Base-by-base conservation (phyloP, 352 stramenopile genomes). In the Phytophthora pseudosyringae region DNA sequence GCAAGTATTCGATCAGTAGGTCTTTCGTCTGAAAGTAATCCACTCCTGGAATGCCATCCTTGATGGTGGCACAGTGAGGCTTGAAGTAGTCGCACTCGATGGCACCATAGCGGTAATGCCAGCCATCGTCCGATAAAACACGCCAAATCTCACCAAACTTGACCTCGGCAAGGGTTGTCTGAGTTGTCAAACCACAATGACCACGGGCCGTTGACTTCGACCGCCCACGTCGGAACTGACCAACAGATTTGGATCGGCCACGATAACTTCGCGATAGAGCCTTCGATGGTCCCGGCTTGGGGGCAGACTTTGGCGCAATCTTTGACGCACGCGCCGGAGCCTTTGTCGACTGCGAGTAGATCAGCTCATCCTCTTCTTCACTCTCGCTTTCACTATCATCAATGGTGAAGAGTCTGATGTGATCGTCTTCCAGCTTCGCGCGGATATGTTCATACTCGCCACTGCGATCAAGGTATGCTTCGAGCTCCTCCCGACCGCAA, bases 71-170 rank as follows among this genome's bases (percentile, higher is more conserved):
- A n/a, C 71, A 86, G 40, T 75, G 64, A 6, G 84, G 84, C 52
- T 77, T 89, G 66, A 90, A 89, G 70, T 89, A 93, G 48, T 90
- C 80, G 46, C 82, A 93, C 16, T 79, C 82, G 4, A 91, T 67
- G 5, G n/a, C 44, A 5, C 79, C 59, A 47, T 32, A 26, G 15
- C 55, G 60, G 36, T 78, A 82, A 32, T 87, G 72, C 84, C 84
- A 93, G 4, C 82, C 81, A 56, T 86, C 58, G 35, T 79, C 54
- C 3, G 58, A 45, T n/a, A 93, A 47, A 28, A 76, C 48, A 8
- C 48, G 35, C 83, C 83, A 92, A 50, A 92, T 79, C 10, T 76
- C 54, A 5, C 78, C 81, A 49, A 90, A 92, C 40, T 88, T 89
- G n/a, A 87, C 71, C n/a, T 82, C 63, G 1, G 45, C 63, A 1